These are phyloP conservation scores for Chrysosphaeria jannelii DNA, from an alignment of 2,329 filamentous ascomycete genomes.

Conservation along the genomic window DNA sequence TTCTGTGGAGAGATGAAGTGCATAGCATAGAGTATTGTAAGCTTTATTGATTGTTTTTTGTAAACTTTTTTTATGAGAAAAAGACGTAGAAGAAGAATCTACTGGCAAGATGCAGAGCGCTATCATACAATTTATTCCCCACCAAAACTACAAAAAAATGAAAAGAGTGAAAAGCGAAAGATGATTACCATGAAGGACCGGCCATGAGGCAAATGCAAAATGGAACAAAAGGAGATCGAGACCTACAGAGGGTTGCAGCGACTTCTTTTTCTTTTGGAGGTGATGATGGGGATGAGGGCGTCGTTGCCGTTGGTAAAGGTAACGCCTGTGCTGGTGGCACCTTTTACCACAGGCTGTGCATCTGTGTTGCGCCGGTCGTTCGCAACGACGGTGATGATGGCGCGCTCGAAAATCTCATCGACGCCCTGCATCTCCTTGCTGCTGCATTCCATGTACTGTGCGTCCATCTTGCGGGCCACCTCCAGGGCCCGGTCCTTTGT, in stretches of 20 bases:
- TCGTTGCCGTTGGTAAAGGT: conserved; percentile 6
- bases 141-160: too few relatives aligned
- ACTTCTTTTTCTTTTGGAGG: conserved; percentile 52
- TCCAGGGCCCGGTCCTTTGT: conserved; percentile 67
- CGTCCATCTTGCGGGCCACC: conserved; percentile 81
- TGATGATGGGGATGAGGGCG: conserved; percentile 11
- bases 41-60: too few relatives aligned
- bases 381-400: conserved; percentile 67
- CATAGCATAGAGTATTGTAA: too few relatives aligned
- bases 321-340: conserved; percentile 11
- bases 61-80: too few relatives aligned
- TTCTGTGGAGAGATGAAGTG: conserved; percentile 1
- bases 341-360: too few relatives aligned
- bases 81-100: too few relatives aligned
- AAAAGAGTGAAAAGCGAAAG: too few relatives aligned
- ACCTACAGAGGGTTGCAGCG: conserved; percentile 53
- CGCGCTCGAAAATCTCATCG: conserved; percentile 82
- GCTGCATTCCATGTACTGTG: conserved; percentile 91
- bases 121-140: too few relatives aligned
- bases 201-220: too few relatives aligned
- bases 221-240: too few relatives aligned
- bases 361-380: conserved; percentile 25
- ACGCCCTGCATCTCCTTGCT: conserved; percentile 93
- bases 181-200: too few relatives aligned
- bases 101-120: too few relatives aligned